Base-by-base conservation (phyloP, 2,329 filamentous ascomycete species). In the Colletotrichum simmondsii region DNA sequence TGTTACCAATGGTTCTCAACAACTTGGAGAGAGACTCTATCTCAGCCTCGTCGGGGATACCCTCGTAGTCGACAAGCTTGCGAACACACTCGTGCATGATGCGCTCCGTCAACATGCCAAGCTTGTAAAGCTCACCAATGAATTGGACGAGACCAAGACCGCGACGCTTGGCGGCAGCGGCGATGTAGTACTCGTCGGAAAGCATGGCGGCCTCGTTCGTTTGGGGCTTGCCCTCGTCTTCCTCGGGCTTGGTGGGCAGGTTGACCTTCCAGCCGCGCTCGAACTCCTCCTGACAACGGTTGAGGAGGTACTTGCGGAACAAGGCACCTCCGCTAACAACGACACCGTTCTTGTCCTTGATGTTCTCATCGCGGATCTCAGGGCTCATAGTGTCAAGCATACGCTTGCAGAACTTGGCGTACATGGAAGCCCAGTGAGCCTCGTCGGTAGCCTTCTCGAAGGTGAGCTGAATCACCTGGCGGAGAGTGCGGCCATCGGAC, bases 41-140 rank as follows among this genome's bases (percentile, higher is more conserved):
- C 83, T 98, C 95, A 66, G 96, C 94, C 85, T 99, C 97, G 78
- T 99, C 97, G 57, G 97, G 97, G 74, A 95, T 87, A 74, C 94
- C 95, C 80, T 96, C 93, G 84, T 97, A 98, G 85, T 99, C 96
- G 77, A 99, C 94, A 75, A 99, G 90, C 85, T 97, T 98, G 86
- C 95, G 93, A 32, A 99, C 95, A 89, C 97, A 99, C 85, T 98
- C 95, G 87, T 99, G 96, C 97, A 99, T 99, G 85, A 99, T 99
- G 82, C 96, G 94, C 83, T 98, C 94, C 74, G 97, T 99, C 83
- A 99, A 90, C 97, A 99, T 99, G 82, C 93, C 92, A 74, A 99
- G 92, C 89, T 98, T 99, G 91, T 97, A 99, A 58, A 99, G 91
- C 85, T 99, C 97, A 87, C 97, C 97, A 81, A 99, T 99, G 86